phyloP scores from a whole-genome alignment of 1,139 yeast genomes.

The Williopsis jadinii region DNA sequence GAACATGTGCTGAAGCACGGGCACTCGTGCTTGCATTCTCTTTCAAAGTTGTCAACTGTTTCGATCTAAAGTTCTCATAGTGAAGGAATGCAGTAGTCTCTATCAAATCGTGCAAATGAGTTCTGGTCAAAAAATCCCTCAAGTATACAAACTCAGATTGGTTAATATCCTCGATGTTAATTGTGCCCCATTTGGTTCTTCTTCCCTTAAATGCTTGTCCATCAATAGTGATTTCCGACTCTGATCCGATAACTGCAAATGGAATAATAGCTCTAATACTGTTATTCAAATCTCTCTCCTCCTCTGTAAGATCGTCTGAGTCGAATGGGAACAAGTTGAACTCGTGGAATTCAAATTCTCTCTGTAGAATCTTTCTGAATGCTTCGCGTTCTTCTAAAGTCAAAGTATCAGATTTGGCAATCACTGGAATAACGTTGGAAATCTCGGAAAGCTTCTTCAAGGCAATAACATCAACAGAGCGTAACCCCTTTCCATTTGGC shows the following conservation, averaged over 20 bases:
- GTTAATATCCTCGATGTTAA: constrained; percentile 84
- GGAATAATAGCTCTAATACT: constrained; percentile 80
- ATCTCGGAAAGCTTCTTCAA: constrained; percentile 82
- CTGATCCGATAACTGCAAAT: constrained; percentile 94
- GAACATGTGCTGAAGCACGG: constrained; percentile 21
- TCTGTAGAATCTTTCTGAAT: constrained; percentile 70
- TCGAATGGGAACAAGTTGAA: constrained; percentile 87
- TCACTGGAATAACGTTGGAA: constrained; percentile 90
- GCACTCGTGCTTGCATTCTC: constrained; percentile 54
- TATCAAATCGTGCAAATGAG: constrained; percentile 92
- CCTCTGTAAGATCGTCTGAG: constrained; percentile 64
- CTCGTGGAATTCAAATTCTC: constrained; percentile 67
- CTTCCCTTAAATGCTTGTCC: constrained; percentile 87
- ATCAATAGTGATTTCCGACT: constrained; percentile 59
- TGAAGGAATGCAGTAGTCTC: constrained; percentile 87
- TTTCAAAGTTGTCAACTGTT: constrained; percentile 89
- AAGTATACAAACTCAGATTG: constrained; percentile 94
- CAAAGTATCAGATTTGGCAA: constrained; percentile 87
- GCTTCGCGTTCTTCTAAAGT: constrained; percentile 78
- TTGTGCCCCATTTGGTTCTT: constrained; percentile 88
- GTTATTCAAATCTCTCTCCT: constrained; percentile 70
- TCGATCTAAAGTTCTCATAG: constrained; percentile 88
- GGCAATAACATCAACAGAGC: constrained; percentile 75
- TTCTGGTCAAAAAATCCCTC: constrained; percentile 89
- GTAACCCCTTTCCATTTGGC: constrained; percentile 79